These are phyloP conservation scores for Citrus cavaleriei DNA, from an alignment of 345 rosid species.

Conservation along the genomic window DNA sequence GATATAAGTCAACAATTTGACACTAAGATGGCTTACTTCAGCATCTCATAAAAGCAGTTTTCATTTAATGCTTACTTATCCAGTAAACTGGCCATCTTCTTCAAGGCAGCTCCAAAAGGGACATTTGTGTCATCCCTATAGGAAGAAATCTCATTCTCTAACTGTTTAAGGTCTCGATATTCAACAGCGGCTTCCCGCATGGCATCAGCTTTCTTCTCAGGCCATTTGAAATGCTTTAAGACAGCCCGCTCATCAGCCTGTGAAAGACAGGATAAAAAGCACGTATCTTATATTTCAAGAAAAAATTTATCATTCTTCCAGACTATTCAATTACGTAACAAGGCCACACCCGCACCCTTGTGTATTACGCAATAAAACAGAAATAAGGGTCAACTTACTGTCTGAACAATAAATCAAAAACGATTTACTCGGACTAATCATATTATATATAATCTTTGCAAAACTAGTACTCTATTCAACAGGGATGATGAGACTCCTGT, in stretches of 20 bases:
- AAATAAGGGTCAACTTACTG: not conserved
- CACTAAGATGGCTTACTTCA: not conserved
- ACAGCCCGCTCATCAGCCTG: constrained; percentile 94
- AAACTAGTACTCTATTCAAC: not conserved
- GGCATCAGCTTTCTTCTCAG: constrained; percentile 89
- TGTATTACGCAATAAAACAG: not conserved
- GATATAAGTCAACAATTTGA: constrained; percentile 4
- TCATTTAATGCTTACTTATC: constrained; percentile 55
- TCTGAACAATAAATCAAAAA: not conserved
- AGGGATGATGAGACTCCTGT: not conserved
- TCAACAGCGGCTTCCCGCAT: constrained; percentile 86
- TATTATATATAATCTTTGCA: too few species aligned
- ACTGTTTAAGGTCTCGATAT: constrained; percentile 63
- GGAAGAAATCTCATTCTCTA: constrained; percentile 65
- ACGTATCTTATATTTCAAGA: not conserved
- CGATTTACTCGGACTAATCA: not conserved
- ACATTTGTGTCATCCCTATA: constrained; percentile 43
- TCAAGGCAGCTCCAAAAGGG: constrained; percentile 63
- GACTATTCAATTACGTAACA: too few species aligned
- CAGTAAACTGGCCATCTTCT: constrained; percentile 71
- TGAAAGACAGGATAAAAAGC: not conserved
- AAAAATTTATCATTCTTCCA: not conserved
- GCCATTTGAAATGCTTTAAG: constrained; percentile 93
- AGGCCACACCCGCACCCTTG: not conserved
- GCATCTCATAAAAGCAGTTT: constrained; percentile 1